Conservation (phyloP, 106 monocot species). For the Gastrodia elata region DNA sequence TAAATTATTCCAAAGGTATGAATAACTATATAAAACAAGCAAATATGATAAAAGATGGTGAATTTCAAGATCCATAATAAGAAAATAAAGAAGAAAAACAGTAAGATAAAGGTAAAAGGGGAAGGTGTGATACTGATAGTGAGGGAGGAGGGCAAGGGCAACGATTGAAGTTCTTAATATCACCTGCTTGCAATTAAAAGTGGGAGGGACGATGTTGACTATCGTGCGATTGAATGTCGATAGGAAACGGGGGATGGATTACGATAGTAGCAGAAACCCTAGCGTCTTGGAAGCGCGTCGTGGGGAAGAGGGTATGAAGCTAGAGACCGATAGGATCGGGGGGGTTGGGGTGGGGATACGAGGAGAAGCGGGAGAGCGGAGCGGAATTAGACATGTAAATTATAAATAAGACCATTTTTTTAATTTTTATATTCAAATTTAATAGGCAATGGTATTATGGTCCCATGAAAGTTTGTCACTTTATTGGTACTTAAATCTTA, state of each 20-base stretch:
- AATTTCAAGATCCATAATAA: background rate
- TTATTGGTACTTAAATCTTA: too few species aligned
- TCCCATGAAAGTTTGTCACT: too few species aligned
- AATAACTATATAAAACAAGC: background rate
- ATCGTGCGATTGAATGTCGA: background rate
- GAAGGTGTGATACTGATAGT: background rate
- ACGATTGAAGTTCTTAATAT: background rate
- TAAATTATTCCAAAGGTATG: background rate
- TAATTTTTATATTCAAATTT: too few species aligned
- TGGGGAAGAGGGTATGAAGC: background rate
- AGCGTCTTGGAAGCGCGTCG: background rate
- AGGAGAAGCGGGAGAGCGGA: too few species aligned
- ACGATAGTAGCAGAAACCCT: background rate
- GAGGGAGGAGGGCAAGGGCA: background rate
- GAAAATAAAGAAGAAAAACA: background rate
- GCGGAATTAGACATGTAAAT: too few species aligned
- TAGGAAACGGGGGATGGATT: background rate
- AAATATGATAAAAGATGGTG: background rate
- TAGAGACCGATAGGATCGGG: background rate
- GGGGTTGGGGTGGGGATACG: too few species aligned
- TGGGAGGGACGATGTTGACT: background rate
- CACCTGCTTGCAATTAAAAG: background rate
- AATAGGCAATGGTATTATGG: too few species aligned
- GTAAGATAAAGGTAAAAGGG: background rate
- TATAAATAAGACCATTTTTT: too few species aligned